Percentiles rank a stretch among this genome's conserved stretches.
phyloP scores from a whole-genome alignment of 108 stramenopile genomes.

The Hondaea fermentalgiana region DNA sequence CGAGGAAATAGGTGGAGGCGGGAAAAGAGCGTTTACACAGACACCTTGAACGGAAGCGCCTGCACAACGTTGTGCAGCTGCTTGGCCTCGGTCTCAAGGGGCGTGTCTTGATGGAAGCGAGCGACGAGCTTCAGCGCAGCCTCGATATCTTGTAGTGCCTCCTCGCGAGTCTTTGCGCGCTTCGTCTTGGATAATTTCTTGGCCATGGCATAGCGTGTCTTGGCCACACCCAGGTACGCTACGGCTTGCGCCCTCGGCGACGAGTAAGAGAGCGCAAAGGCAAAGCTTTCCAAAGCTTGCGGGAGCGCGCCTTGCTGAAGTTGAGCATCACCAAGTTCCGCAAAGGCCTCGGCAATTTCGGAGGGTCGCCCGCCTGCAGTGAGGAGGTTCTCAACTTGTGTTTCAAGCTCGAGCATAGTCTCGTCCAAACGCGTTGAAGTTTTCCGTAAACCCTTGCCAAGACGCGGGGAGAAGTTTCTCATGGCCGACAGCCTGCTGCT shows the following conservation, averaged over 20 bases:
- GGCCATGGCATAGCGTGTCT: neutral
- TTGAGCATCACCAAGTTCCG: neutral
- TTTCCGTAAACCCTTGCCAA: neutral
- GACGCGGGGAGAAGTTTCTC: neutral
- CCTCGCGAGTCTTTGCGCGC: neutral
- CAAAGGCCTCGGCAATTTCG: neutral
- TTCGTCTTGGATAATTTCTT: neutral
- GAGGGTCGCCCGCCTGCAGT: neutral
- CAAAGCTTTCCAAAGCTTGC: neutral
- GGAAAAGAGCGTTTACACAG: neutral
- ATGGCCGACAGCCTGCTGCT: no score
- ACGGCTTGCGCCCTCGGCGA: neutral
- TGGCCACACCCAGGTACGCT: neutral
- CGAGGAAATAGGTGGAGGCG: neutral
- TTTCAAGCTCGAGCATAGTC: neutral
- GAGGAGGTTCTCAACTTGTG: neutral
- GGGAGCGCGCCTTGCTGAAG: neutral
- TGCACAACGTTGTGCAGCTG: neutral
- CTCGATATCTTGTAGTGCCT: neutral
- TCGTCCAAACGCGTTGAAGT: neutral
- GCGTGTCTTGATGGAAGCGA: neutral
- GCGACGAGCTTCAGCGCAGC: neutral
- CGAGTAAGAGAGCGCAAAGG: neutral
- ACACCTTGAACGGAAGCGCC: neutral
- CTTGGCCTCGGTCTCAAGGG: neutral